These are phyloP conservation scores for Henckelia pumila DNA, from an alignment of 257 asterid species.

Conservation along the genomic window DNA sequence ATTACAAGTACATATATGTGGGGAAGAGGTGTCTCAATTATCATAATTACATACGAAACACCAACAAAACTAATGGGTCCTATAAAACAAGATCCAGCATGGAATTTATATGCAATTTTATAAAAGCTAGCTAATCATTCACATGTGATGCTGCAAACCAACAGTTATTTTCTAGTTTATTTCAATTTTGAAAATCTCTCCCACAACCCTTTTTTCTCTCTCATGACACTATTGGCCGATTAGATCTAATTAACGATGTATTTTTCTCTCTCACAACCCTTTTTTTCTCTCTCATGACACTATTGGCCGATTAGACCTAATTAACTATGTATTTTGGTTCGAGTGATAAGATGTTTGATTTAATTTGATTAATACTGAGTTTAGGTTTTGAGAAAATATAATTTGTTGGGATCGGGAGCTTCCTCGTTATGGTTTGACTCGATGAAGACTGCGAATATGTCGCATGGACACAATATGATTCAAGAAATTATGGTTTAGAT, in stretches of 20 bases:
- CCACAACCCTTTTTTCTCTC: not conserved
- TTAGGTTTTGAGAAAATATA: too few relatives aligned
- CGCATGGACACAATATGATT: too few relatives aligned
- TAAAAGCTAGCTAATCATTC: not conserved
- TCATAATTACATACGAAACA: not conserved
- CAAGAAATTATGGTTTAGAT: too few relatives aligned
- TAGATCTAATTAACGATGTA: not conserved
- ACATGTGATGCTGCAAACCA: not conserved
- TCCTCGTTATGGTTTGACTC: too few relatives aligned
- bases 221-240: not conserved
- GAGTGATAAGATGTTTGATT: too few relatives aligned
- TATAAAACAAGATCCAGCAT: not conserved
- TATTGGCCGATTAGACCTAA: not conserved
- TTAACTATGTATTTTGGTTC: not conserved
- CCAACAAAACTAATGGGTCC: not conserved
- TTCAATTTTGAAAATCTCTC: not conserved
- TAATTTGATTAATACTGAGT: not conserved
- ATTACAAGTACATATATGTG: not conserved
- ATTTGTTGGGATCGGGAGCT: not conserved
- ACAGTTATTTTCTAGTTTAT: not conserved
- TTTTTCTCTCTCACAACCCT: not conserved
- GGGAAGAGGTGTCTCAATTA: not conserved
- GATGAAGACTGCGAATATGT: too few relatives aligned
- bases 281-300: not conserved
- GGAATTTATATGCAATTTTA: not conserved